Conservation (phyloP, 73 alveolate genomes). For the Paramecium primaurelia region DNA sequence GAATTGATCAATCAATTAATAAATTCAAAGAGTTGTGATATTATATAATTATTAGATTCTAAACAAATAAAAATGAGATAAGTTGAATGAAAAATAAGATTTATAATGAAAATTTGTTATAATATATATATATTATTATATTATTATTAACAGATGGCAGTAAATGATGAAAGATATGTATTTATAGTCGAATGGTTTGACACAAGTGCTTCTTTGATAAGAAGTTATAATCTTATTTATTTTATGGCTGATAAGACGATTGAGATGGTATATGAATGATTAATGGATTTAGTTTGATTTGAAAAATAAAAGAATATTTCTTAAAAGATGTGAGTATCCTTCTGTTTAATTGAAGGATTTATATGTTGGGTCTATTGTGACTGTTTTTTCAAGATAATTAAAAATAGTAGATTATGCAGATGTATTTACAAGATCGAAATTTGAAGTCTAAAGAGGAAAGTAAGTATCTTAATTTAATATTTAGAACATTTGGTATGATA, state of each 20-base stretch:
- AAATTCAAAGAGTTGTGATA: background rate
- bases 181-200: constrained; percentile 95
- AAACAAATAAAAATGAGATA: background rate
- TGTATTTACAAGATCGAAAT: constrained; percentile 83
- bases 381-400: constrained; percentile 90
- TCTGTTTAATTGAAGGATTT: constrained; percentile 80
- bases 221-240: constrained; percentile 85
- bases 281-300: constrained; percentile 76
- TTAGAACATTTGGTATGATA: constrained; percentile 93
- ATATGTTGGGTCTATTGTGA: constrained; percentile 86
- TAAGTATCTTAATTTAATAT: background rate
- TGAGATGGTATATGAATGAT: constrained; percentile 77
- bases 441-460: constrained; percentile 75
- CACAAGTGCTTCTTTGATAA: constrained; percentile 82
- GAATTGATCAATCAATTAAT: background rate
- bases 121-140: background rate
- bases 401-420: constrained; percentile 94
- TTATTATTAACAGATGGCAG: constrained; percentile 42
- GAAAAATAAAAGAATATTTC: constrained; percentile 86
- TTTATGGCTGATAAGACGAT: constrained; percentile 91
- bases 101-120: background rate
- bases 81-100: background rate
- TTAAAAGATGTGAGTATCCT: constrained; percentile 87
- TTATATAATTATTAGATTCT: background rate
- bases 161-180: constrained; percentile 85